Evolutionary conservation across 257 asterid species (phyloP).

Genomic region (Solanum sitiens): DNA sequence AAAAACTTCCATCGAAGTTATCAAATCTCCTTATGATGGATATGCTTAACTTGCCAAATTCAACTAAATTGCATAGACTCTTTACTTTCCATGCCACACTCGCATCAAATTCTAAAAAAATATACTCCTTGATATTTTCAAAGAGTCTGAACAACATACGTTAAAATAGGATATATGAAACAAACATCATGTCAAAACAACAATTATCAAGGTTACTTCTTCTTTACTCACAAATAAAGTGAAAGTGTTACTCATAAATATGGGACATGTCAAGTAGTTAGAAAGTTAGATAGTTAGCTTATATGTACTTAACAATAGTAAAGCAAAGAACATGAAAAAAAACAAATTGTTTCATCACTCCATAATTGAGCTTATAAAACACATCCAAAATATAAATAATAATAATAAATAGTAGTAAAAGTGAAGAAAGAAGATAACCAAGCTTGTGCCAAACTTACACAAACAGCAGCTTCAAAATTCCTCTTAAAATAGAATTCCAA

Average conservation of each 20-base stretch:
- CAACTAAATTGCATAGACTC: neutral
- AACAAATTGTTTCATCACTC: neutral
- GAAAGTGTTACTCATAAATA: neutral
- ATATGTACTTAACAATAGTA: neutral
- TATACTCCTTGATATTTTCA: neutral
- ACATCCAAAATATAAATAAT: neutral
- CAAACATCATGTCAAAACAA: neutral
- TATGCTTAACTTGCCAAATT: neutral
- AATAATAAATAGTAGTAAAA: neutral
- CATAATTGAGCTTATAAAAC: neutral
- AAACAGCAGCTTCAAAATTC: neutral
- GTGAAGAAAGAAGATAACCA: slow-evolving; percentile 4
- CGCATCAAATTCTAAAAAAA: too few species aligned
- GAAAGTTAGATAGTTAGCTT: neutral
- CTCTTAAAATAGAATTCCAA: neutral
- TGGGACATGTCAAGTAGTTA: neutral
- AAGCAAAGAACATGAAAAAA: neutral
- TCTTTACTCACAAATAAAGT: neutral
- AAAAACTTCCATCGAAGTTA: neutral
- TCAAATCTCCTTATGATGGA: neutral
- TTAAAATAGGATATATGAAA: neutral
- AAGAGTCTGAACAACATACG: neutral
- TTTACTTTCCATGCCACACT: neutral
- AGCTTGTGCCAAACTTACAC: neutral
- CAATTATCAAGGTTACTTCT: neutral